Evolutionary conservation across 805 yeast species (phyloP).

Genomic region (Metschnikowia vanudenii): DNA sequence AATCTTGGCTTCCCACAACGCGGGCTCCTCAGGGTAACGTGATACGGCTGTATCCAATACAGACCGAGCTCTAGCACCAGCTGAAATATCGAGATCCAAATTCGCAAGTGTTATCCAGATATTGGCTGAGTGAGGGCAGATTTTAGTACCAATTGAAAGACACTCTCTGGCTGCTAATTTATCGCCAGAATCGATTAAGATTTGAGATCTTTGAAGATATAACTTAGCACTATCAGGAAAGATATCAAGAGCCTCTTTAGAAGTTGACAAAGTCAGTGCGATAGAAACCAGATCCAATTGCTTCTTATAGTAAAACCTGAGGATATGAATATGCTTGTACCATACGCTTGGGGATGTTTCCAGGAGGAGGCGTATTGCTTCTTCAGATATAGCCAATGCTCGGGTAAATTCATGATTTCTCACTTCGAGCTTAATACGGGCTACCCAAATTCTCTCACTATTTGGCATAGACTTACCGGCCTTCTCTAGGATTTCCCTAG

Average conservation of each 20-base stretch:
- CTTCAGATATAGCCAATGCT: conserved; percentile 36
- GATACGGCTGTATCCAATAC: conserved; percentile 64
- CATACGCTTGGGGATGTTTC: conserved; percentile 49
- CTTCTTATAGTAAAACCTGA: conserved; percentile 38
- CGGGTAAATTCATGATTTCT: conserved; percentile 30
- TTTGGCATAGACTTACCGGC: conserved; percentile 46
- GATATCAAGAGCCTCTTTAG: conserved; percentile 46
- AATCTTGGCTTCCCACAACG: conserved; percentile 59
- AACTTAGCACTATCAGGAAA: conserved; percentile 54
- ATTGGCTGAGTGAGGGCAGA: conserved; percentile 40
- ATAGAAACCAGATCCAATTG: conserved; percentile 9
- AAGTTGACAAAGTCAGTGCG: conserved; percentile 23
- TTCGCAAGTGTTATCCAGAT: conserved; percentile 58
- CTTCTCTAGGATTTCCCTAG: conserved; percentile 51
- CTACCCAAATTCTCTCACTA: conserved; percentile 63
- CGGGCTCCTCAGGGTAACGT: conserved; percentile 47
- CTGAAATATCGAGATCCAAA: conserved; percentile 40
- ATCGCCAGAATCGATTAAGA: conserved; percentile 33
- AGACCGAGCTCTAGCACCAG: conserved; percentile 63
- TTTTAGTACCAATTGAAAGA: conserved; percentile 48
- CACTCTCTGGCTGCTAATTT: conserved; percentile 45
- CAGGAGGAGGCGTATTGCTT: conserved; percentile 13
- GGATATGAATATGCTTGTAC: conserved; percentile 57
- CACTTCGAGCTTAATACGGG: conserved; percentile 64
- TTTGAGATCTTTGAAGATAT: conserved; percentile 61